Percentiles rank a stretch among this genome's conserved stretches.
phyloP scores from a whole-genome alignment of 2,329 filamentous ascomycete species.

The Polytolypa hystricis region DNA sequence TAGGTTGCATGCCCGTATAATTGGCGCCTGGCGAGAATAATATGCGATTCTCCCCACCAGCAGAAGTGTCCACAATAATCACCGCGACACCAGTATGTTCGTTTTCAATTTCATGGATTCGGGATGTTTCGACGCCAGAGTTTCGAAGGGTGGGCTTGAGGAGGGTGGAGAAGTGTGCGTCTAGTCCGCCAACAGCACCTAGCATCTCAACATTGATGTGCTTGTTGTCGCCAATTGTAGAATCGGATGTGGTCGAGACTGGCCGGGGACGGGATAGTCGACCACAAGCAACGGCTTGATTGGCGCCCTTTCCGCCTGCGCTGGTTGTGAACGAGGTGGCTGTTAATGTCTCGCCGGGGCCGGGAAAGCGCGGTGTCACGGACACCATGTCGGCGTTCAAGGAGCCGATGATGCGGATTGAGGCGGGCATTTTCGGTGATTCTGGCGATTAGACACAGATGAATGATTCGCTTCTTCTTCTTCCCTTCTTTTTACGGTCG shows the following conservation, averaged over 20 bases:
- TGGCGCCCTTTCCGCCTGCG: slow-evolving; percentile 87
- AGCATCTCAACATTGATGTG: slow-evolving; percentile 53
- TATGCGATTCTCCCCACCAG: slow-evolving; percentile 63
- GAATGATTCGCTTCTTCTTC: too few species aligned
- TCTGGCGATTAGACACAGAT: too few species aligned
- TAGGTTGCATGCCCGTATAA: slow-evolving; percentile 33
- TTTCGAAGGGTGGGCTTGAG: slow-evolving; percentile 48
- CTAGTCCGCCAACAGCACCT: slow-evolving; percentile 53
- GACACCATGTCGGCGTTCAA: slow-evolving; percentile 92
- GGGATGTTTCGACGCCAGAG: slow-evolving; percentile 52
- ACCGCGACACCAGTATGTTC: slow-evolving; percentile 59
- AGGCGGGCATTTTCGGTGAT: slow-evolving; percentile 29
- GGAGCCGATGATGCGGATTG: slow-evolving; percentile 78
- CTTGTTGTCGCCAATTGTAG: slow-evolving; percentile 11
- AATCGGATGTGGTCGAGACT: slow-evolving; percentile 11
- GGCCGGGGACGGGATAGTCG: slow-evolving; percentile 56
- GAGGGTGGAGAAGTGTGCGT: slow-evolving; percentile 52
- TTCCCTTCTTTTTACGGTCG: too few species aligned
- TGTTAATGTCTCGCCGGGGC: slow-evolving; percentile 78
- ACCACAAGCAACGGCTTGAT: slow-evolving; percentile 83
- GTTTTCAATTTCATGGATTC: slow-evolving; percentile 37
- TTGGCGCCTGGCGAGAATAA: slow-evolving; percentile 64
- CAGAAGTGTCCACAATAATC: slow-evolving; percentile 62
- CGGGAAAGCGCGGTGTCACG: slow-evolving; percentile 70
- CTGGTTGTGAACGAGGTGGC: slow-evolving; percentile 66